Conservation (phyloP, 2,329 filamentous ascomycete genomes). For the Penicillium sp. region DNA sequence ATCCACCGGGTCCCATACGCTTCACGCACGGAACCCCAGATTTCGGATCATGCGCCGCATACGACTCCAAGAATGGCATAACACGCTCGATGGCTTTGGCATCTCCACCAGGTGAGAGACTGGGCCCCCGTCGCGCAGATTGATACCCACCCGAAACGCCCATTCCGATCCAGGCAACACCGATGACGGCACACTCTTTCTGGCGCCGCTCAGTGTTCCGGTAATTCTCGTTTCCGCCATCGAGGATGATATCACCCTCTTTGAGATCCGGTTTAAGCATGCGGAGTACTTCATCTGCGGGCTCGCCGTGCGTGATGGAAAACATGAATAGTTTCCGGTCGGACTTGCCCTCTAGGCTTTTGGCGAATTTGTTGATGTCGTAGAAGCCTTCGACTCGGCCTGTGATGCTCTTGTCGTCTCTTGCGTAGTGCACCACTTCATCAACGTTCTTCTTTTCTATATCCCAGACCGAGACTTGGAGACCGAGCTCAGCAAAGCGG, state of each 20-base stretch:
- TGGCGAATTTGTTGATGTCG: conserved; percentile 38
- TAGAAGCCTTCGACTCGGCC: conserved; percentile 38
- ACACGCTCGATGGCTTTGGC: conserved; percentile 57
- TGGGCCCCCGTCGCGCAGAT: conserved; percentile 63
- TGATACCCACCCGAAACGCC: conserved; percentile 71
- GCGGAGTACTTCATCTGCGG: conserved; percentile 38
- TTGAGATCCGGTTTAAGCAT: conserved; percentile 54
- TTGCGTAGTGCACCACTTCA: conserved; percentile 28
- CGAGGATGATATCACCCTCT: conserved; percentile 65
- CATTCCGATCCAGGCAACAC: conserved; percentile 65
- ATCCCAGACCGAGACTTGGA: conserved; percentile 44
- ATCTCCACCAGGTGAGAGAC: conserved; percentile 66
- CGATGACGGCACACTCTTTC: conserved; percentile 54
- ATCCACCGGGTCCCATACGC: conserved; percentile 60
- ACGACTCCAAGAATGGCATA: conserved; percentile 60
- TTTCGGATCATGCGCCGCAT: conserved; percentile 61
- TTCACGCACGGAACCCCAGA: conserved; percentile 61
- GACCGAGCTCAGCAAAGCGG: conserved; percentile 41
- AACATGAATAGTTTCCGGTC: conserved; percentile 42
- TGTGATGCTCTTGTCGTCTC: conserved; percentile 25
- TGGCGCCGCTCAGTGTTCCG: conserved; percentile 64
- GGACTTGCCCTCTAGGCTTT: conserved; percentile 34
- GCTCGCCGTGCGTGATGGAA: conserved; percentile 42
- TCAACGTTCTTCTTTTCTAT: conserved; percentile 37
- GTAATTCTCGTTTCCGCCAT: conserved; percentile 69